Evolutionary conservation across 768 basidiomycete species (phyloP), one percentile per base, ranked within the genome.

Genomic region (Phlebiopsis gigantea): DNA sequence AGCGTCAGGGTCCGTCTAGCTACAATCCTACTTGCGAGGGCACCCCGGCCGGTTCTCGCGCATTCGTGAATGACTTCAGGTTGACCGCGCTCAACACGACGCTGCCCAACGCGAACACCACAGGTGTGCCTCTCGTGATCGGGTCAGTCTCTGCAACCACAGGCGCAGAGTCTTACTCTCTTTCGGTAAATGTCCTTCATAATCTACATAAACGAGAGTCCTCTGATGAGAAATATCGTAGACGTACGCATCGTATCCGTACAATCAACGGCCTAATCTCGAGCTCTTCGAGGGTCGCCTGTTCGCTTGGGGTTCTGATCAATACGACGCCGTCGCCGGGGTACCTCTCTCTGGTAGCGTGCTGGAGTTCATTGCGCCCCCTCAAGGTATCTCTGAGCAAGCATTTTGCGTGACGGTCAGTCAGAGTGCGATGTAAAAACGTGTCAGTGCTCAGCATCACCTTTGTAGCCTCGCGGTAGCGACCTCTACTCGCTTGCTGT

Each of bases 41-140:
- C 17, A 9, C 34, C 8, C 34, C 34, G 12, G 34, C 8, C 12
- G 34, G 34, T 3, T 39, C 34, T 17, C 12, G 34, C 8, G 34
- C 34, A 17, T 39, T 53, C 25, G 57, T 69, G 17, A 70, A 66
- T 57, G 74, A 74, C 60, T 78, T 81, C 65, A 79, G 74, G 4
- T 70, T 82, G 26, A 68, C 75, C 34, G 79, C 79, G 4, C 63
- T 66, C 55, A 79, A 80, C 62, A 63, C 66, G 14, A 73, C 76
- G 1, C 61, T 67, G 9, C 66, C 73, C 5, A 80, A 80, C 57
- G 61, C 70, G 5, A 78, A 80, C 62, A 56, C 57, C 22, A 80
- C 77, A 0, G 79, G 79, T 0, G 74, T 66, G 2, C 77, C 79
- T 39, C 34, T 39, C 17, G 34, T 9, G 3, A 17, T 39, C 17